A percentile compares a stretch with the other conserved stretches of the same genome.
Evolutionary conservation across 2,329 filamentous ascomycete species (phyloP).

Genomic region (Xylariales sp.): DNA sequence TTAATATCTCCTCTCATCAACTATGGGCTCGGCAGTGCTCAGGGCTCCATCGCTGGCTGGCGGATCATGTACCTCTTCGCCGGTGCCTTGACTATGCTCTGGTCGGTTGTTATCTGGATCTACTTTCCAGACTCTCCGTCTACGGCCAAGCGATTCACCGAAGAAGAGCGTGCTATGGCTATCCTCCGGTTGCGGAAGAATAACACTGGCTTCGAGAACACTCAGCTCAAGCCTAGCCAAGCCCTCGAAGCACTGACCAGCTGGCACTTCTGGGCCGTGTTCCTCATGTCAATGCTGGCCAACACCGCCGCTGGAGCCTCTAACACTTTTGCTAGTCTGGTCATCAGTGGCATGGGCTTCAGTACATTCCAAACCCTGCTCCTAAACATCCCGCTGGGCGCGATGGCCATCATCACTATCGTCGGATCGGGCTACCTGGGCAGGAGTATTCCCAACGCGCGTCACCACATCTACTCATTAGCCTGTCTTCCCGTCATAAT

Average conservation of each 20-base stretch:
- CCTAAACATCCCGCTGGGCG: conserved; percentile 3
- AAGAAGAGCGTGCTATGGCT: conserved; percentile 10
- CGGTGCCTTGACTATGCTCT: conserved; percentile 22
- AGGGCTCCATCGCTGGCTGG: conserved; percentile 22
- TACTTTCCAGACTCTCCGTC: background rate
- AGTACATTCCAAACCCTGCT: conserved; percentile 16
- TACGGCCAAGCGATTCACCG: conserved; percentile 6
- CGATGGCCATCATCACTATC: background rate
- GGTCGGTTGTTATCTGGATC: conserved; percentile 7
- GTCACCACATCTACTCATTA: background rate
- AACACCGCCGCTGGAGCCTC: conserved; percentile 23
- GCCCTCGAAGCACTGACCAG: conserved; percentile 12
- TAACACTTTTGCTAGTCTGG: conserved; percentile 11
- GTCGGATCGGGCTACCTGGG: conserved; percentile 1
- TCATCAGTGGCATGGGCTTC: conserved; percentile 22
- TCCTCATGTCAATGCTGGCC: conserved; percentile 12
- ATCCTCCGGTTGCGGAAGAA: conserved; percentile 13
- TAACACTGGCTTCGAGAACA: conserved; percentile 13
- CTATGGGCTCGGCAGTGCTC: conserved; percentile 28
- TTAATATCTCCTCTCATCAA: conserved; percentile 27
- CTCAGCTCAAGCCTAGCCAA: conserved; percentile 11
- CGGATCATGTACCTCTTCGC: conserved; percentile 31
- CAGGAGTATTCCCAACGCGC: background rate
- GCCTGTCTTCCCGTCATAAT: background rate
- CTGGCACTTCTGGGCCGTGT: conserved; percentile 11